Base-by-base conservation (phyloP, 2,329 filamentous ascomycete species). In the Teratosphaeriaceae sp. region DNA sequence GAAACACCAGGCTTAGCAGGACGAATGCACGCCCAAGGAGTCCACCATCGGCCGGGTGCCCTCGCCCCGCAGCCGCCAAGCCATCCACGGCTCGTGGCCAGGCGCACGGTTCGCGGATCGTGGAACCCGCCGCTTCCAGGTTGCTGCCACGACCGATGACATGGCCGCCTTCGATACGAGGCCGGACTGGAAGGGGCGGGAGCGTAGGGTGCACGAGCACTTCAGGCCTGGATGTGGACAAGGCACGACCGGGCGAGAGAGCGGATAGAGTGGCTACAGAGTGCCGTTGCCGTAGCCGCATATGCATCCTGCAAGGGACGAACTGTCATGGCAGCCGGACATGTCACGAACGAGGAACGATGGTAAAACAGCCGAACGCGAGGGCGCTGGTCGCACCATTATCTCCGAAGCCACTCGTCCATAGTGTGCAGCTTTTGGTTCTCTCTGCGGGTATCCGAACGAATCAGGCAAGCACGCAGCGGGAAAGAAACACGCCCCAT, bases 241-340 rank as follows among this genome's bases (percentile, higher is more conserved):
- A 5, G 31, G 20, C 15, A 3, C 18, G 18, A 18, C 18, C 31
- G 20, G 15, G 31, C 15, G 12, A 18, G 6, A 34, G 18, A 34
- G 31, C 20, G 31, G 15, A 19, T 13, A 19, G 9, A 34, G 31
- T 18, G 31, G 6, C 31, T 34, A 34, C 31, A n/a, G n/a, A n/a
- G n/a, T n/a, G n/a, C n/a, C n/a, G n/a, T n/a, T n/a, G n/a, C 20
- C 31, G 31, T 34, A 34, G 31, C 31, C 18, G 31, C 31, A 34
- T 34, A 34, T 34, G 31, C 31, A 34, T 30, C 12, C 27, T 30
- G 27, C 27, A 30, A n/a, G 27, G 15, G 12, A 13, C 13, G 27
- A 13, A 30, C 5, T 30, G 27, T 30, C 27, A 30, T 30, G 27
- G 12, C 5, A 30, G 27, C 5, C 27, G n/a, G n/a, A n/a, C n/a